Conservation (phyloP, 2,329 filamentous ascomycete genomes). For the Balansia obtecta region DNA sequence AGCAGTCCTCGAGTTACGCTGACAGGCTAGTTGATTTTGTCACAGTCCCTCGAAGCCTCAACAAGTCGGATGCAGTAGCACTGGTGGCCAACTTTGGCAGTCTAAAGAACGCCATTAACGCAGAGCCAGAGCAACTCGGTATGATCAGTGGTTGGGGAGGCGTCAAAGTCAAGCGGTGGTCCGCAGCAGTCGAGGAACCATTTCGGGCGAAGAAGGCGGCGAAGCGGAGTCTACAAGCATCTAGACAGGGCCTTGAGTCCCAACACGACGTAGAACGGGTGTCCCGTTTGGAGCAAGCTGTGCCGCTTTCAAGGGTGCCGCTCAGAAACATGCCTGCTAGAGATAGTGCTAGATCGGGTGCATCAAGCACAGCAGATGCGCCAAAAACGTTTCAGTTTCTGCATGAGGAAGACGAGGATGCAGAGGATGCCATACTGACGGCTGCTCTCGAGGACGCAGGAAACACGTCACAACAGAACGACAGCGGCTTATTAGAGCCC, state of each 20-base stretch:
- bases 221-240: slow-evolving; percentile 26
- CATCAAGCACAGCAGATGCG: slow-evolving; percentile 5
- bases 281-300: slow-evolving; percentile 24
- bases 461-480: slow-evolving; percentile 21
- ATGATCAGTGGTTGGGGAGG: slow-evolving; percentile 89
- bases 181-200: slow-evolving; percentile 66
- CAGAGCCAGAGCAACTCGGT: slow-evolving; percentile 71
- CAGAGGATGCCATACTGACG: slow-evolving; percentile 26
- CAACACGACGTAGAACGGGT: slow-evolving; percentile 10
- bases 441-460: slow-evolving; percentile 35
- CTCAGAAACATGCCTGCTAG: slow-evolving; percentile 25
- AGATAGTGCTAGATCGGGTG: background rate
- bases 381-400: slow-evolving; percentile 25
- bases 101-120: slow-evolving; percentile 75
- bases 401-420: slow-evolving; percentile 35
- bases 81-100: slow-evolving; percentile 89
- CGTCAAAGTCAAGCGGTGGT: slow-evolving; percentile 86
- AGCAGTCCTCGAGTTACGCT: slow-evolving; percentile 71
- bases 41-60: slow-evolving; percentile 77
- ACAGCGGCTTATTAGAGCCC: slow-evolving; percentile 10
- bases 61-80: slow-evolving; percentile 87
- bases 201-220: slow-evolving; percentile 65
- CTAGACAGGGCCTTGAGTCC: slow-evolving; percentile 2
- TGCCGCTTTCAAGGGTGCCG: slow-evolving; percentile 27
- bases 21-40: slow-evolving; percentile 88